Percentiles rank a stretch among this genome's conserved stretches.
phyloP scores from a whole-genome alignment of 2,329 filamentous ascomycete genomes.

The Phialophora macrospora region DNA sequence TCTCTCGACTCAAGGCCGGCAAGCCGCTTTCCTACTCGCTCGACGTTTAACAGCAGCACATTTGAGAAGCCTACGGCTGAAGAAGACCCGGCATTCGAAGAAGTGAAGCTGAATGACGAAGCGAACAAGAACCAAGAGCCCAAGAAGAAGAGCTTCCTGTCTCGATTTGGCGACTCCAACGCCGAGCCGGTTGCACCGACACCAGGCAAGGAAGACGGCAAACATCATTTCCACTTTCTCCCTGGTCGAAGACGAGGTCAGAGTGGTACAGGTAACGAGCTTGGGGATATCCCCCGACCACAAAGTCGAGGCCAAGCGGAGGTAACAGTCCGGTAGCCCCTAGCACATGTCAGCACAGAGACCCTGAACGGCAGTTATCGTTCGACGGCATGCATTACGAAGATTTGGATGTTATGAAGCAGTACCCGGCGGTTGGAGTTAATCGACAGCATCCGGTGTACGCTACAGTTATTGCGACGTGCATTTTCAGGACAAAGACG shows the following conservation, averaged over 20 bases:
- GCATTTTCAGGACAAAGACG: constrained; percentile 15
- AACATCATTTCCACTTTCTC: constrained; percentile 64
- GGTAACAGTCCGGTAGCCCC: constrained; percentile 34
- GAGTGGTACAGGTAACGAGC: constrained; percentile 71
- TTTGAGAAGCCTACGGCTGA: constrained; percentile 65
- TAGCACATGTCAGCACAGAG: neutral
- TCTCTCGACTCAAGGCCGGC: constrained; percentile 78
- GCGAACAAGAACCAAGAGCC: constrained; percentile 57
- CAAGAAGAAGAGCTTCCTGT: constrained; percentile 80
- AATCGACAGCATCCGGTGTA: constrained; percentile 6
- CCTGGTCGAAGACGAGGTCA: constrained; percentile 73
- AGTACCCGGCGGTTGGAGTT: constrained; percentile 14
- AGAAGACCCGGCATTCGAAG: constrained; percentile 68
- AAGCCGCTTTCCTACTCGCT: constrained; percentile 63
- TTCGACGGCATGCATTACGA: constrained; percentile 35
- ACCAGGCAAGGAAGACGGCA: constrained; percentile 44
- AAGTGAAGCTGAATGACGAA: constrained; percentile 84
- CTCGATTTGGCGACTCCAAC: constrained; percentile 72
- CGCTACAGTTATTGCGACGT: constrained; percentile 1
- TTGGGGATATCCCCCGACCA: constrained; percentile 65
- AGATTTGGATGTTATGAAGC: constrained; percentile 18
- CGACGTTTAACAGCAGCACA: constrained; percentile 62
- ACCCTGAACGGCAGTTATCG: constrained; percentile 15
- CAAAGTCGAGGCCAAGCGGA: constrained; percentile 40
- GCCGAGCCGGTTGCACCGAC: constrained; percentile 42